Percentiles rank a stretch among this genome's conserved stretches.
Evolutionary conservation across 2,329 filamentous ascomycete genomes (phyloP).

Genomic region (Didymella glomerata): DNA sequence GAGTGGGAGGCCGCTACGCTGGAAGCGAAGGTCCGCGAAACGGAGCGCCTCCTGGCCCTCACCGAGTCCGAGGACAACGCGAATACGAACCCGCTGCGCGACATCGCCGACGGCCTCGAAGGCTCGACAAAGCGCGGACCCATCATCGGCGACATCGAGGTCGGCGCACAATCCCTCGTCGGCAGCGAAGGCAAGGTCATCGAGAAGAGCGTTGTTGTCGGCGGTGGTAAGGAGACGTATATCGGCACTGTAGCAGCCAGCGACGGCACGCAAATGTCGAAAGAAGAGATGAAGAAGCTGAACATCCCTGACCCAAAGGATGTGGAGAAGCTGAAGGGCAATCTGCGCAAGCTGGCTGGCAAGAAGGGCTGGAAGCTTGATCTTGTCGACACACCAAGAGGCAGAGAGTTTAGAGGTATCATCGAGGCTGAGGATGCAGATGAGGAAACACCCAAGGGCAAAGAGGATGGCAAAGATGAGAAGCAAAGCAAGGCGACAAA

Average conservation of each 20-base stretch:
- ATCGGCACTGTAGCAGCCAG: conserved; percentile 63
- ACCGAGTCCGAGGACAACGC: conserved; percentile 16
- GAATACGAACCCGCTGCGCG: conserved; percentile 46
- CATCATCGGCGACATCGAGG: conserved; percentile 65
- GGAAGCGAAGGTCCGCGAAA: conserved; percentile 42
- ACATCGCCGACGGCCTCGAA: conserved; percentile 42
- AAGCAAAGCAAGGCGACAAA: conserved; percentile 31
- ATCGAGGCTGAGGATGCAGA: conserved; percentile 68
- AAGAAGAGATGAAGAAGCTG: conserved; percentile 73
- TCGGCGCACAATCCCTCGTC: conserved; percentile 66
- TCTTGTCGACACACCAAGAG: conserved; percentile 73
- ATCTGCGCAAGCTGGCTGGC: conserved; percentile 73
- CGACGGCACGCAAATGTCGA: conserved; percentile 68
- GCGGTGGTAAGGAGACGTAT: conserved; percentile 63
- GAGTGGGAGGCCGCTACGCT: conserved; percentile 54
- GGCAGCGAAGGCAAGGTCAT: conserved; percentile 64
- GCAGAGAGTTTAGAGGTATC: conserved; percentile 73
- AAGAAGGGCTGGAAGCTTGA: conserved; percentile 82
- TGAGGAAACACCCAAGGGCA: conserved; percentile 45
- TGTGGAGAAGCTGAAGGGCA: conserved; percentile 72
- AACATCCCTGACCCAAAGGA: conserved; percentile 69
- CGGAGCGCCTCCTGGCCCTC: conserved; percentile 37
- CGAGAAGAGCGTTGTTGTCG: conserved; percentile 61
- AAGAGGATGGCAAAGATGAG: conserved; percentile 22
- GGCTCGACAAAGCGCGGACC: conserved; percentile 49